phyloP scores from a whole-genome alignment of 2,329 filamentous ascomycete species.

The Chaetomium sp. region DNA sequence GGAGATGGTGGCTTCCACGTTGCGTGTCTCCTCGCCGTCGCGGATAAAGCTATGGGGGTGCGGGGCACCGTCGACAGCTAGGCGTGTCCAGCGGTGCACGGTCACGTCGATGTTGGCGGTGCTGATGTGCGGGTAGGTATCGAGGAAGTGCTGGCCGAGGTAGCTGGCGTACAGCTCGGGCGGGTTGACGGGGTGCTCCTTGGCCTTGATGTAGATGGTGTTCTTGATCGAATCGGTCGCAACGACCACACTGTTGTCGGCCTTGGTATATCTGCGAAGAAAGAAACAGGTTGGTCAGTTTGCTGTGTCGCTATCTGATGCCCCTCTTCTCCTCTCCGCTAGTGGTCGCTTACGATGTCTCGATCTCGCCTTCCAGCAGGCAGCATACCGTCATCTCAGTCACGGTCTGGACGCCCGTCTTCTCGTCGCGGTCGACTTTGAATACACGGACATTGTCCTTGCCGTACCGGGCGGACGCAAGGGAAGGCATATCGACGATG shows the following conservation, averaged over 20 bases:
- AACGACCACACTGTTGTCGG: constrained; percentile 91
- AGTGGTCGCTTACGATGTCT: constrained; percentile 51
- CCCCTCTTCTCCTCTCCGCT: too few species aligned
- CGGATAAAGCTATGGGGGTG: constrained; percentile 94
- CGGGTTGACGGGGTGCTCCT: constrained; percentile 84
- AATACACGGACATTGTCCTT: constrained; percentile 98
- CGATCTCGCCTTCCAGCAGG: constrained; percentile 87
- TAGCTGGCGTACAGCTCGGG: constrained; percentile 87
- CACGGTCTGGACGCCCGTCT: constrained; percentile 73
- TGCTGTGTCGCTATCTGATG: background rate
- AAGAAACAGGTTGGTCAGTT: background rate
- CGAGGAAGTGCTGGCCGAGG: constrained; percentile 81
- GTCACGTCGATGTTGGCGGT: constrained; percentile 73
- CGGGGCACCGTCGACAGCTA: constrained; percentile 77
- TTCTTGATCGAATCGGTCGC: constrained; percentile 99
- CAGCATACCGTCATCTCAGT: constrained; percentile 94
- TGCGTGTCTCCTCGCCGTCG: constrained; percentile 81
- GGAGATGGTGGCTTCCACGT: constrained; percentile 65
- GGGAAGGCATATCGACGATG: constrained; percentile 42
- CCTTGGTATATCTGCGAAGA: constrained; percentile 70
- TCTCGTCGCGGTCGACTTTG: constrained; percentile 79
- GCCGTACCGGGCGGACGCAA: constrained; percentile 67
- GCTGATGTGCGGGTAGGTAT: constrained; percentile 82
- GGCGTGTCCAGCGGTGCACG: constrained; percentile 86
- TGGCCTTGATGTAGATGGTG: constrained; percentile 90